A percentile compares a stretch with the other conserved stretches of the same genome.
phyloP scores from a whole-genome alignment of 202 grass and related monocot species.

The Zoysia matrella region DNA sequence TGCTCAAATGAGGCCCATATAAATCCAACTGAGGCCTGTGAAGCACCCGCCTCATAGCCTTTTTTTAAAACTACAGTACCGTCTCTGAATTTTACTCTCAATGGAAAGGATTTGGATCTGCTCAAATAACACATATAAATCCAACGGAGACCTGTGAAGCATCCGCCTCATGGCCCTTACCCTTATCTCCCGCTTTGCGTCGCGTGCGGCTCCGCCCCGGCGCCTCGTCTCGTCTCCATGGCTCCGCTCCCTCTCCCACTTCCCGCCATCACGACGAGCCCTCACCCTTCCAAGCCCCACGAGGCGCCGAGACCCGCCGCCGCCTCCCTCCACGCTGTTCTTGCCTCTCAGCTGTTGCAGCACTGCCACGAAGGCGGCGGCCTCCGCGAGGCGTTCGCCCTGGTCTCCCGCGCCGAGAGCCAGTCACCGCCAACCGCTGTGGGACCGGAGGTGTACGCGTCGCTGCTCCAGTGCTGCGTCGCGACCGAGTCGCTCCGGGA shows the following conservation, averaged over 20 bases:
- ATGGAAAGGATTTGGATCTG: too few relatives aligned
- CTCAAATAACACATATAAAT: too few relatives aligned
- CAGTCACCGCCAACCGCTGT: conserved; percentile 25
- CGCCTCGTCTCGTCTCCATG: conserved; percentile 18
- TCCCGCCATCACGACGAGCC: not conserved
- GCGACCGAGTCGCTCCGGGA: conserved; percentile 7
- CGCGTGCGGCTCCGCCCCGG: too few relatives aligned
- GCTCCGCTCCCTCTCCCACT: conserved; percentile 35
- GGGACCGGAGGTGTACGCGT: conserved; percentile 50
- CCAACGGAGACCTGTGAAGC: not conserved
- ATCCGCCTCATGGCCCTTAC: conserved; percentile 29
- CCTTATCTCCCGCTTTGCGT: too few relatives aligned
- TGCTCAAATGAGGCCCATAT: too few relatives aligned
- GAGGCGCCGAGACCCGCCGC: conserved; percentile 2
- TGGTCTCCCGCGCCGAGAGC: conserved; percentile 43
- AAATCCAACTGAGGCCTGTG: too few relatives aligned
- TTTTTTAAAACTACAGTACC: too few relatives aligned
- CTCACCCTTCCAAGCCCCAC: conserved; percentile 33
- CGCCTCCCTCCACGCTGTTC: conserved; percentile 19
- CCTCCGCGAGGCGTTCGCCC: conserved; percentile 49
- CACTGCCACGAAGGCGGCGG: conserved; percentile 13
- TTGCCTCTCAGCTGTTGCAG: conserved; percentile 42
- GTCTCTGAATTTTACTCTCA: too few relatives aligned
- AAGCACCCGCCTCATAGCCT: too few relatives aligned
- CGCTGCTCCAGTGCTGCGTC: conserved; percentile 59